phyloP scores from a whole-genome alignment of 495 filamentous ascomycete species.

The Evernia prunastri region DNA sequence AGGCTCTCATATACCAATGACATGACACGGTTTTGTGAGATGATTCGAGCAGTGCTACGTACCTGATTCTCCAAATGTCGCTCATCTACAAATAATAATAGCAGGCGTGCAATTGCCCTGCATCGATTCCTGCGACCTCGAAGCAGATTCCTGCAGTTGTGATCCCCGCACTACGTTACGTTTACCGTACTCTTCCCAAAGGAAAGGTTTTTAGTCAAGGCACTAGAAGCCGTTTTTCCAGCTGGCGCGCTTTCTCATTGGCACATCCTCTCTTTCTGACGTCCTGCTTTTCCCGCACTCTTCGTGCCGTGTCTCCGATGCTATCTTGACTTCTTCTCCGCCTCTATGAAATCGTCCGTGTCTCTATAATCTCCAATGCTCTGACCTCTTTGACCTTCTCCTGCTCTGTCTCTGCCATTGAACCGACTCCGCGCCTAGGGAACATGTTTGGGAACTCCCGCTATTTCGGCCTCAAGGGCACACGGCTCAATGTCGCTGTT shows the following conservation, averaged over 20 bases:
- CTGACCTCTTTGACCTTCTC: background rate
- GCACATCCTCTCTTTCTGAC: background rate
- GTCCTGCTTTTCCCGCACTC: constrained; percentile 1
- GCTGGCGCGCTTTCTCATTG: constrained; percentile 2
- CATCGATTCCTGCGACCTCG: background rate
- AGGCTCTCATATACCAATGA: background rate
- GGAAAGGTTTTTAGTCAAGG: too few relatives aligned
- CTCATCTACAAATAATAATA: background rate
- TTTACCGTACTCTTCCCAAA: too few relatives aligned
- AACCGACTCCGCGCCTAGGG: background rate
- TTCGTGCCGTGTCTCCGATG: background rate
- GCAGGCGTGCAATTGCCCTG: background rate
- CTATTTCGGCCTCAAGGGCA: constrained; percentile 62
- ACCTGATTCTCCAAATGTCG: background rate
- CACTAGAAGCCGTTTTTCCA: constrained; percentile 8
- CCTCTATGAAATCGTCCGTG: background rate
- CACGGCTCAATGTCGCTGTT: constrained; percentile 59
- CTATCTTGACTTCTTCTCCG: background rate
- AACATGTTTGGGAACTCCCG: constrained; percentile 39
- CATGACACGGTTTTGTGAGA: background rate
- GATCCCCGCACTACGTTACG: background rate
- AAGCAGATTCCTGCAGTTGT: background rate
- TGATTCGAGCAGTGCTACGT: background rate
- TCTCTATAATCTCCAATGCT: background rate
- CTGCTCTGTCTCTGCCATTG: background rate